Conservation (phyloP, 441 rosid species). For the Heliophila coronopifolia region DNA sequence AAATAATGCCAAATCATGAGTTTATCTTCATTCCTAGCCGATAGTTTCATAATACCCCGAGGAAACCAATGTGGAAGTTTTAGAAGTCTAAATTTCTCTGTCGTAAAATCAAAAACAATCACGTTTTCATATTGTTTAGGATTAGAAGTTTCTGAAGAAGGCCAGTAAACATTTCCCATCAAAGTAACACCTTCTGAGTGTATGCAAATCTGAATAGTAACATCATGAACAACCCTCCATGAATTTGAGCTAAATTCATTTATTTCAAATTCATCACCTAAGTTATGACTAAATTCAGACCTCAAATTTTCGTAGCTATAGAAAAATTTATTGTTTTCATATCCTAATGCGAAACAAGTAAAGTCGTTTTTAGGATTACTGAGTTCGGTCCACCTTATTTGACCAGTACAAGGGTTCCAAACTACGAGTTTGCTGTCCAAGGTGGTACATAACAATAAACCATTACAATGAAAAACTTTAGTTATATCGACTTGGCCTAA, state of each 20-base stretch:
- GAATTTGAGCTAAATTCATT: background rate
- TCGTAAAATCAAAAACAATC: no score
- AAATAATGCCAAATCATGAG: no score
- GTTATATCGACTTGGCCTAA: background rate
- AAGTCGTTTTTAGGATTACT: no score
- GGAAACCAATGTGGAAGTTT: no score
- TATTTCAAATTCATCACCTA: background rate
- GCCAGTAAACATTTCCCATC: background rate
- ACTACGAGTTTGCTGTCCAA: background rate
- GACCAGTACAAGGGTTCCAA: conserved; percentile 10
- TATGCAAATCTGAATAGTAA: background rate
- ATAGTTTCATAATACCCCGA: no score
- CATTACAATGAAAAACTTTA: background rate
- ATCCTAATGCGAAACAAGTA: conserved; percentile 7
- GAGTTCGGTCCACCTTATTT: background rate
- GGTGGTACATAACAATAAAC: conserved; percentile 12
- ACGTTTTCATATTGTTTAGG: no score
- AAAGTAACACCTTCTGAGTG: background rate
- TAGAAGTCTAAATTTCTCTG: no score
- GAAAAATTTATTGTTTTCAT: background rate
- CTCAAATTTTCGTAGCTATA: background rate
- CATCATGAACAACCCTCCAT: background rate
- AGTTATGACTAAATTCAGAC: no score
- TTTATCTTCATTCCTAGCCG: no score
- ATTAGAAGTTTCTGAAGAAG: no score